Percentiles rank a stretch among this genome's conserved stretches.
Evolutionary conservation across 176 grass and related monocot species (phyloP).

Genomic region (Ensete ventricosum): DNA sequence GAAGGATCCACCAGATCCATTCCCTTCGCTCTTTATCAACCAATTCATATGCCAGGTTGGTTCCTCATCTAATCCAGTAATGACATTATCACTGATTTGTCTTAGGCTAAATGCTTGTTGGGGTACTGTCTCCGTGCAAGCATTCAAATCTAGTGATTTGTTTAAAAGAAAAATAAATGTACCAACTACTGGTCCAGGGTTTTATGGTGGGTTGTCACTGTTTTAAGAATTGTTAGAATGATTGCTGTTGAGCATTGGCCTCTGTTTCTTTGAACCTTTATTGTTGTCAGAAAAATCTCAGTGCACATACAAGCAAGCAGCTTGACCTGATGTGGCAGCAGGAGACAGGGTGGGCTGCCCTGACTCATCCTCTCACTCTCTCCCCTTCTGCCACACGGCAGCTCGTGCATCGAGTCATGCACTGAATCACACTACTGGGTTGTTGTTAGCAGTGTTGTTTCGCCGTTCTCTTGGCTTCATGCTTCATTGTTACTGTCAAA

Average conservation of each 20-base stretch:
- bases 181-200: neutral
- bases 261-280: neutral
- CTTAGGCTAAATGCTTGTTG: neutral
- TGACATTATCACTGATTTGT: too few species aligned
- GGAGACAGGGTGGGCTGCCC: too few species aligned
- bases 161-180: neutral
- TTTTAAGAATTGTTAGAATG: neutral
- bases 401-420: too few species aligned
- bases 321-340: neutral
- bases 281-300: neutral
- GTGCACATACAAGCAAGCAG: neutral
- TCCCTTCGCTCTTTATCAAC: neutral
- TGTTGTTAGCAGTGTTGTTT: too few species aligned
- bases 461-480: too few species aligned
- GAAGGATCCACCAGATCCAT: neutral
- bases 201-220: neutral
- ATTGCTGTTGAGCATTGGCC: neutral
- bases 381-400: too few species aligned
- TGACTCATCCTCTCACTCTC: too few species aligned
- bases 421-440: too few species aligned
- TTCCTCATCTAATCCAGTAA: too few species aligned
- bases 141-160: neutral
- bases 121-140: neutral
- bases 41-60: too few species aligned
- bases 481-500: too few species aligned